Conservation (phyloP, 257 asterid species). For the Ehretia macrophylla region DNA sequence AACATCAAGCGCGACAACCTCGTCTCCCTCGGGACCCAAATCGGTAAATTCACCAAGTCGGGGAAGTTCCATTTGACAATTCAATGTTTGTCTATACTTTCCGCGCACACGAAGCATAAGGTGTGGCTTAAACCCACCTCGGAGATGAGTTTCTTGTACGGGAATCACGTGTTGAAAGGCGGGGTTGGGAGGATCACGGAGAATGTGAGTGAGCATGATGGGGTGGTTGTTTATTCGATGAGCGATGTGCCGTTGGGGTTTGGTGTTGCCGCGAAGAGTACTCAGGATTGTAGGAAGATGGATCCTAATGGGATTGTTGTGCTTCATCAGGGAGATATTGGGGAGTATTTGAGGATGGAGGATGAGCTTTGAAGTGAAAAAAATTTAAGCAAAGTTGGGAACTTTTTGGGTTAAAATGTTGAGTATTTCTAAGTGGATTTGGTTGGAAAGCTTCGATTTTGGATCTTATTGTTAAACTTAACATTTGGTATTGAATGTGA, state of each 20-base stretch:
- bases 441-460: too few relatives aligned
- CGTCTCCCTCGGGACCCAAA: conserved; percentile 68
- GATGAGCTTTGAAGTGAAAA: conserved; percentile 56
- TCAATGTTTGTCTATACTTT: conserved; percentile 56
- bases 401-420: not conserved
- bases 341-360: conserved; percentile 89
- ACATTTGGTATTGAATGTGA: too few relatives aligned
- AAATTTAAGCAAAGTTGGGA: not conserved
- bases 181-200: conserved; percentile 92
- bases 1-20: conserved; percentile 79
- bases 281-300: conserved; percentile 78
- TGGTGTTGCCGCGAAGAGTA: conserved; percentile 85
- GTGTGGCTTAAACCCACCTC: conserved; percentile 89
- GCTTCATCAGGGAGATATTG: conserved; percentile 76
- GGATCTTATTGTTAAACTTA: too few relatives aligned
- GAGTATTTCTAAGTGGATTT: too few relatives aligned
- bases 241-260: conserved; percentile 82
- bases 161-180: conserved; percentile 84
- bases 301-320: conserved; percentile 87
- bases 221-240: conserved; percentile 88
- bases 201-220: conserved; percentile 68
- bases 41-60: conserved; percentile 70
- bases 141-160: conserved; percentile 83
- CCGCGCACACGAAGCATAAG: conserved; percentile 79
- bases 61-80: conserved; percentile 69